These are phyloP conservation scores for Candida cerambycidarum DNA, from an alignment of 805 yeast genomes.

Conservation along the genomic window DNA sequence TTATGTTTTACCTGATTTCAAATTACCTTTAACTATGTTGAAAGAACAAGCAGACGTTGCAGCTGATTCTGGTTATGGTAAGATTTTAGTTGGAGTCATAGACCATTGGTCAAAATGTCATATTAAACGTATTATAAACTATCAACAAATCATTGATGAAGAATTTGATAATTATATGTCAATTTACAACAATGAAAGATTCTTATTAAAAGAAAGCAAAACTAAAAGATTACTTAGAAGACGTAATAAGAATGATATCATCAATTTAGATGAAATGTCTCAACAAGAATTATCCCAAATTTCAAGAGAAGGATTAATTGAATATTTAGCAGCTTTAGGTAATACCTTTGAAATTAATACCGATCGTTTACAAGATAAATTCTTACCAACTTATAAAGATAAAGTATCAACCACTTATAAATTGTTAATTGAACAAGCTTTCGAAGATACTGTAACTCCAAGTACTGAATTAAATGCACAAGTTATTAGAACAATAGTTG, in stretches of 20 bases:
- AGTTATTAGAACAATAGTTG: constrained; percentile 66
- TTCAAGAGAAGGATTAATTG: constrained; percentile 68
- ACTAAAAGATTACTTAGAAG: constrained; percentile 36
- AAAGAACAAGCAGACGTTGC: constrained; percentile 90
- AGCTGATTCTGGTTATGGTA: constrained; percentile 78
- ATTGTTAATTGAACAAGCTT: constrained; percentile 32
- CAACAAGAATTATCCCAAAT: constrained; percentile 36
- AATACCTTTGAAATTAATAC: constrained; percentile 83
- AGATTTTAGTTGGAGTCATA: constrained; percentile 75
- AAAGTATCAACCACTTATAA: constrained; percentile 52
- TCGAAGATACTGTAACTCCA: constrained; percentile 49
- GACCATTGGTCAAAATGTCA: constrained; percentile 66
- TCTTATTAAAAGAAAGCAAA: constrained; percentile 44
- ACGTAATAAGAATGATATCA: constrained; percentile 13
- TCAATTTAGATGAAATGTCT: constrained; percentile 41
- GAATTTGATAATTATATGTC: constrained; percentile 42
- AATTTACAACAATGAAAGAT: constrained; percentile 39
- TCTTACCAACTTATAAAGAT: constrained; percentile 60
- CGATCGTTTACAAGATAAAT: constrained; percentile 61
- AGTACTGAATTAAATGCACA: constrained; percentile 80
- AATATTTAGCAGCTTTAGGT: constrained; percentile 78
- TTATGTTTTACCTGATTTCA: constrained; percentile 72
- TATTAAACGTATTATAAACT: constrained; percentile 58
- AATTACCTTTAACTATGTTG: constrained; percentile 75
- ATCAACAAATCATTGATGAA: constrained; percentile 55